Conservation (phyloP, 257 asterid genomes). For the Solanum chmielewskii region DNA sequence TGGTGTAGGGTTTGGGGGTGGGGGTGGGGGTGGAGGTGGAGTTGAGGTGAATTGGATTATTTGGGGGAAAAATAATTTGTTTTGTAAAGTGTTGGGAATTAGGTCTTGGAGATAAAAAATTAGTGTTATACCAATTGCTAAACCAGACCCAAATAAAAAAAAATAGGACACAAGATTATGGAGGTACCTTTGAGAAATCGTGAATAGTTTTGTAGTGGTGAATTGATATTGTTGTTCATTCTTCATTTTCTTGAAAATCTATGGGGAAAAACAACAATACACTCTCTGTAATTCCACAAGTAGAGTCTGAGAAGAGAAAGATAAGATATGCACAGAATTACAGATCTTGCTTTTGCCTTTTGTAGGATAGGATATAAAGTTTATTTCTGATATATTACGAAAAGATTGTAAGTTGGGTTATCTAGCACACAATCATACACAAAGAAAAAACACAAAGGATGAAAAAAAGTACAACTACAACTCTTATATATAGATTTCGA, state of each 20-base stretch:
- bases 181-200: constrained; percentile 14
- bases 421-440: not conserved
- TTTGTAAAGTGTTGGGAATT: not conserved
- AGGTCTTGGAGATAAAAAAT: constrained; percentile 31
- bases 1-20: not conserved
- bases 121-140: constrained; percentile 46
- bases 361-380: not conserved
- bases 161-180: constrained; percentile 34
- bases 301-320: rapidly evolving
- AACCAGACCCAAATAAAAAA: constrained; percentile 52
- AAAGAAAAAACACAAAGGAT: not conserved
- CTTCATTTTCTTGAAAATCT: not conserved
- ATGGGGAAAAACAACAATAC: not conserved
- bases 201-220: constrained; percentile 8
- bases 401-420: not conserved
- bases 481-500: not conserved
- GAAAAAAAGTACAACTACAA: not conserved
- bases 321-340: not conserved
- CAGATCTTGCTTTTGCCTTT: not conserved
- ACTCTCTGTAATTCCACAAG: not conserved
- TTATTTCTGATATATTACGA: not conserved
- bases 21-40: not conserved
- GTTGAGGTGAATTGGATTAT: not conserved
- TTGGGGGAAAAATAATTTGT: not conserved
- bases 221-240: constrained; percentile 7